Percentiles rank a stretch among this genome's conserved stretches.
Conservation (phyloP, 73 alveolate species). For the Tetrahymena elliotti region DNA sequence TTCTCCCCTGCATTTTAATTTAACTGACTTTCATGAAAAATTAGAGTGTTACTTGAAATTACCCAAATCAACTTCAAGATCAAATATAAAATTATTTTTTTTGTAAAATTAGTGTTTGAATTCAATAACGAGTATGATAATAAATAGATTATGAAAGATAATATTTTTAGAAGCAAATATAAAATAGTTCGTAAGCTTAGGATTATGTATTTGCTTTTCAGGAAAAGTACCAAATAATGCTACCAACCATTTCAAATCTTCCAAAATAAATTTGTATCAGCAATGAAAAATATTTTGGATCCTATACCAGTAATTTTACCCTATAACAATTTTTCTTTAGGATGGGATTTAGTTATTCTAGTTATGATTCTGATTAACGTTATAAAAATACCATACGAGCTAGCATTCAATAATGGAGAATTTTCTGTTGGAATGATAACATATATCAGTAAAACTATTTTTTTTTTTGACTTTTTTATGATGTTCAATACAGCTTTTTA, state of each 20-base stretch:
- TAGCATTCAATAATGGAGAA: background rate
- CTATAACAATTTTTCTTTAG: background rate
- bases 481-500: background rate
- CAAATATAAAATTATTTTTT: background rate
- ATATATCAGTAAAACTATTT: background rate
- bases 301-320: background rate
- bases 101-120: background rate
- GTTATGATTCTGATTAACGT: background rate
- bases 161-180: background rate
- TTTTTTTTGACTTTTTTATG: background rate
- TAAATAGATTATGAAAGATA: background rate
- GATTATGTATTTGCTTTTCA: background rate
- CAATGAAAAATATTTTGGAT: background rate
- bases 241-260: background rate
- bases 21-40: too few species aligned
- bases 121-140: background rate
- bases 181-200: background rate
- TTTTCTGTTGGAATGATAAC: background rate
- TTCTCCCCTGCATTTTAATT: too few species aligned
- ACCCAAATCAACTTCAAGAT: too few species aligned
- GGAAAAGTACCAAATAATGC: background rate
- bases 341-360: background rate
- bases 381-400: background rate
- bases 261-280: background rate
- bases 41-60: too few species aligned